Evolutionary conservation across 1,284 basidiomycete genomes (phyloP), one percentile per base, ranked within the genome.

Genomic region (Xanthoconium separans): DNA sequence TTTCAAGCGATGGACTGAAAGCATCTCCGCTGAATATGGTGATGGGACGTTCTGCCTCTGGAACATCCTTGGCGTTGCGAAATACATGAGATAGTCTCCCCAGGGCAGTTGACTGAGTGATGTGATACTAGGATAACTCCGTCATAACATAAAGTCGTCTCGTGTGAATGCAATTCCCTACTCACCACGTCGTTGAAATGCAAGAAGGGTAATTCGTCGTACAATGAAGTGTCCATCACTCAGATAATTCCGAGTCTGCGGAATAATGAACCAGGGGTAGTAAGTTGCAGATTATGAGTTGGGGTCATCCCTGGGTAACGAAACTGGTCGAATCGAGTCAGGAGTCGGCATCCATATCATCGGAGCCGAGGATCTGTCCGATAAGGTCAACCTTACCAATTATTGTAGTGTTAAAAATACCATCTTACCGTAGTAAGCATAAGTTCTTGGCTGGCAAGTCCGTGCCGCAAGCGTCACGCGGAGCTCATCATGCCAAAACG

Each of bases 1-100:
- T 59, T 54, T 60, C 61, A 3, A 59, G 53, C 11, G 63, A 62
- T 15, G 59, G 66, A 18, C 58, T 58, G 39, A 59, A 56, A 0
- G 44, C 52, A 41, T 67, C 65, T 20, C 61, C 57, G 12, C 54
- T 50, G 50, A 53, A 61, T 18, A 53, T n/a, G 16, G 30, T 47
- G 16, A 51, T 43, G 31, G 47, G 45, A 18, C 31, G 31, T 24
- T 51, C 51, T 36, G 43, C 33, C 18, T 53, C 43, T 7, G 47
- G 40, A 6, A 22, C n/a, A 16, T 30, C 29, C 13, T 42, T 63
- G 29, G 37, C 47, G 8, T 31, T 34, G 42, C 34, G 43, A 47
- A 55, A 55, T 20, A 41, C 34, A 12, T 53, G 39, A 6, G 48
- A 54, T 15, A 47, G 40, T 47, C 50, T 53, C 37, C 44, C 44